Conservation (phyloP, 2,329 filamentous ascomycete genomes). For the Aspergillus eucalypticola region DNA sequence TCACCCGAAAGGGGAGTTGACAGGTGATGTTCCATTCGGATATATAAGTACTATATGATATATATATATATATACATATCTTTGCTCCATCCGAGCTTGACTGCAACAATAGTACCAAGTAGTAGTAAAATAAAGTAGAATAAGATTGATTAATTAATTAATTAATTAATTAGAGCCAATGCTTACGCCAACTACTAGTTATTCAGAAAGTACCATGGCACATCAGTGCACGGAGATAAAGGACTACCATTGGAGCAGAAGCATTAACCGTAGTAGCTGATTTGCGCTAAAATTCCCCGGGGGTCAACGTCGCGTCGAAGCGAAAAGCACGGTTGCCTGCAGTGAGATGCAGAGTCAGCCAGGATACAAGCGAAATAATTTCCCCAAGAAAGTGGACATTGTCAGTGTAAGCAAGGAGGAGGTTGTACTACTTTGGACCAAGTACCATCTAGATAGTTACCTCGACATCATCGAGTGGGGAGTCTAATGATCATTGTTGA, state of each 20-base stretch:
- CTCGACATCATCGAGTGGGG: background rate
- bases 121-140: no score
- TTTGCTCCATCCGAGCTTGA: background rate
- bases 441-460: background rate
- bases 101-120: no score
- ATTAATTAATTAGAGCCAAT: no score
- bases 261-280: background rate
- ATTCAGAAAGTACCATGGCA: background rate
- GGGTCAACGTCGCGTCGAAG: background rate
- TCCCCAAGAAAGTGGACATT: background rate
- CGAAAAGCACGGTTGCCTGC: background rate
- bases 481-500: background rate
- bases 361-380: background rate
- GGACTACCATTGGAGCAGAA: background rate
- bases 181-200: no score
- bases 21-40: background rate
- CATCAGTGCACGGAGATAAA: background rate
- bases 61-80: background rate
- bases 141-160: no score
- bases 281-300: background rate
- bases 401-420: slow-evolving; percentile 1
- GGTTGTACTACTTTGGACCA: background rate
- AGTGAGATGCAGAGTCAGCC: background rate
- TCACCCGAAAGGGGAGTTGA: no score
- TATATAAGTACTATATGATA: background rate